These are phyloP conservation scores for Trichosporon sp. DNA, from an alignment of 1,284 basidiomycete genomes.

Conservation along the genomic window DNA sequence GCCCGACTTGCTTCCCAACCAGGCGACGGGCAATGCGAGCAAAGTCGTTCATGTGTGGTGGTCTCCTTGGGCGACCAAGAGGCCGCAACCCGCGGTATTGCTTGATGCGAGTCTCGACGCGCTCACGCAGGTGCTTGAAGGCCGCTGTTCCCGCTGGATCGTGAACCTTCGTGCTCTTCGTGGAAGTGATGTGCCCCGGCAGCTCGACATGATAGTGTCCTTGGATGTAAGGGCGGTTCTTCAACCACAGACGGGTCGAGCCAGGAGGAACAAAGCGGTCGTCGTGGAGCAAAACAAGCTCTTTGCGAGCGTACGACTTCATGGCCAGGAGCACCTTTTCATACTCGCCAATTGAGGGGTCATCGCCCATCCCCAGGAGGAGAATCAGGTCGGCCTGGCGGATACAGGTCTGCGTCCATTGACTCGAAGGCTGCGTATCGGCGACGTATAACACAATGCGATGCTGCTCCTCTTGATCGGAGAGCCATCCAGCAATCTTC, in stretches of 20 bases:
- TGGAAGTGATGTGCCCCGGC: conserved; percentile 54
- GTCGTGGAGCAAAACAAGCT: conserved; percentile 88
- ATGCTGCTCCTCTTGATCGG: conserved; percentile 85
- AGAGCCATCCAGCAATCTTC: conserved; percentile 87
- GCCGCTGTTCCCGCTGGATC: conserved; percentile 86
- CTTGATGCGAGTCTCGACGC: conserved; percentile 80
- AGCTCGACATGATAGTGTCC: conserved; percentile 46
- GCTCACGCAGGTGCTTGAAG: conserved; percentile 68
- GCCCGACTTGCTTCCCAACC: conserved; percentile 86
- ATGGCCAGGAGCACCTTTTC: conserved; percentile 79
- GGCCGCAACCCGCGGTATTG: conserved; percentile 70
- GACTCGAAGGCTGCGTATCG: conserved; percentile 82
- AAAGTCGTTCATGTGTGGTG: conserved; percentile 84
- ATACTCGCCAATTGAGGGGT: conserved; percentile 80
- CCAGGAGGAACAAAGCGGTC: conserved; percentile 84
- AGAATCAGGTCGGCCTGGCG: conserved; percentile 94
- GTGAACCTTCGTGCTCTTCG: conserved; percentile 58
- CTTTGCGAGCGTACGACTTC: conserved; percentile 95
- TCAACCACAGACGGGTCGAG: conserved; percentile 92
- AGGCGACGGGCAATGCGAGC: conserved; percentile 82
- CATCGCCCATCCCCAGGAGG: conserved; percentile 93
- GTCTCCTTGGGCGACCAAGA: conserved; percentile 65
- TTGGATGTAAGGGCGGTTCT: conserved; percentile 85
- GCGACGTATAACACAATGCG: conserved; percentile 88
- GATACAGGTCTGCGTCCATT: conserved; percentile 97